phyloP scores from a whole-genome alignment of 139 green algal genomes.

The Chlamydomonas incerta region DNA sequence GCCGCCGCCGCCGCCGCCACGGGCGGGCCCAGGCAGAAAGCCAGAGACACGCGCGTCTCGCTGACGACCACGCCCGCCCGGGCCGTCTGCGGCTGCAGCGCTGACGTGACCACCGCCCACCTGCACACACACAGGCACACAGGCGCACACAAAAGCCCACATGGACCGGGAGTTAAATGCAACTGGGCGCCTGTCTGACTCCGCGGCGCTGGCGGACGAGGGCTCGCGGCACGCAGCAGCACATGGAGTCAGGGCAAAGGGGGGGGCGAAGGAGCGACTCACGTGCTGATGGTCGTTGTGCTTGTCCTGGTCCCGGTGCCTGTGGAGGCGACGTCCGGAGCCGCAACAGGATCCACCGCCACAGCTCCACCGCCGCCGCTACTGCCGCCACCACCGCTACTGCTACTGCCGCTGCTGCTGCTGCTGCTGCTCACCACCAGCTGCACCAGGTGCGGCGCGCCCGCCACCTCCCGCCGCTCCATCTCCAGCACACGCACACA shows the following conservation, averaged over 20 bases:
- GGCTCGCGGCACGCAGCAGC: too few relatives aligned
- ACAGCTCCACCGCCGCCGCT: too few relatives aligned
- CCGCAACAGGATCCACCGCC: too few relatives aligned
- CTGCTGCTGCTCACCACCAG: background rate
- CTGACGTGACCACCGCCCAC: constrained; percentile 24
- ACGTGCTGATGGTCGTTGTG: background rate
- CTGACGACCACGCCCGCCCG: constrained; percentile 12
- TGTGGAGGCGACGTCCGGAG: too few relatives aligned
- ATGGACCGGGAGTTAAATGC: too few relatives aligned
- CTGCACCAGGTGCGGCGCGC: constrained; percentile 5
- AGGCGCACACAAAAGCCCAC: too few relatives aligned
- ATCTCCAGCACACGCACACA: constrained; percentile 10
- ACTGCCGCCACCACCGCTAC: background rate
- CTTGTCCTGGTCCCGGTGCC: too few relatives aligned
- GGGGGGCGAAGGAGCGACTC: too few relatives aligned
- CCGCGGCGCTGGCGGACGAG: too few relatives aligned
- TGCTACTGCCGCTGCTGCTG: background rate
- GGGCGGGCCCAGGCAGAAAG: constrained; percentile 24
- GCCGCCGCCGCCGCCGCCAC: background rate
- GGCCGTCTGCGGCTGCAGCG: background rate
- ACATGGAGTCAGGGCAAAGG: too few relatives aligned
- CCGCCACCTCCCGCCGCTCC: constrained; percentile 3
- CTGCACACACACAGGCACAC: too few relatives aligned
- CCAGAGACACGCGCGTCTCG: constrained; percentile 28
- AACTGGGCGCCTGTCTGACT: too few relatives aligned